phyloP scores from a whole-genome alignment of 225 moss, liverwort and hornwort genomes.

The Sphagnum tenellum region DNA sequence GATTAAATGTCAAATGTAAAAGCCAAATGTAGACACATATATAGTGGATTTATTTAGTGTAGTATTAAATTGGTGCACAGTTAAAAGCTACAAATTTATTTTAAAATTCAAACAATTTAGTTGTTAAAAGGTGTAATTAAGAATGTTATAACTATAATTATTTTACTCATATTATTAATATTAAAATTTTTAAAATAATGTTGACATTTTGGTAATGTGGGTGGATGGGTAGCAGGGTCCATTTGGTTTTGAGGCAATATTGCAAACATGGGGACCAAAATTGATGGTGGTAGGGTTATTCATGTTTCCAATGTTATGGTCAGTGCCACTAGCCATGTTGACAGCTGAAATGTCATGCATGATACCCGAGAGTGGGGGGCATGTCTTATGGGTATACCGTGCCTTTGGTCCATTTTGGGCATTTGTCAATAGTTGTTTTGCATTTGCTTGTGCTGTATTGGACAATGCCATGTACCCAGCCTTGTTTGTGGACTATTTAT shows the following conservation, averaged over 20 bases:
- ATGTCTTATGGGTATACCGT: conserved; percentile 83
- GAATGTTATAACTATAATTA: no score
- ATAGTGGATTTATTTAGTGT: not conserved
- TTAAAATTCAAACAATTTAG: no score
- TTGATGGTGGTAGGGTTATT: conserved; percentile 30
- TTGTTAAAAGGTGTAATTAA: no score
- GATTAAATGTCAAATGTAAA: not conserved
- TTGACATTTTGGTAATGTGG: no score
- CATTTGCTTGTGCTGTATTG: conserved; percentile 56
- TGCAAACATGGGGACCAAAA: conserved; percentile 55
- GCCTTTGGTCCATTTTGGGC: conserved; percentile 90
- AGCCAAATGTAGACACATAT: not conserved
- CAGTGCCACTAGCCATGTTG: conserved; percentile 50
- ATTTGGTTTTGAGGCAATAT: conserved; percentile 44
- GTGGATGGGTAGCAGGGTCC: conserved; percentile 33
- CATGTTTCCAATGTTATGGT: conserved; percentile 43
- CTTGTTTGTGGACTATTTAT: conserved; percentile 52
- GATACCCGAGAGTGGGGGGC: conserved; percentile 88
- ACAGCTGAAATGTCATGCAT: conserved; percentile 76
- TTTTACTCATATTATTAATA: no score
- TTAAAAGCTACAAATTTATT: not conserved
- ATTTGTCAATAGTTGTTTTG: conserved; percentile 69
- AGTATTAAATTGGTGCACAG: not conserved
- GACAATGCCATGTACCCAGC: conserved; percentile 65
- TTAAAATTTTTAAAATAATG: no score